Evolutionary conservation across 352 stramenopile genomes (phyloP), one percentile per base, ranked within the genome.

Genomic region (Globisporangium middletonii): DNA sequence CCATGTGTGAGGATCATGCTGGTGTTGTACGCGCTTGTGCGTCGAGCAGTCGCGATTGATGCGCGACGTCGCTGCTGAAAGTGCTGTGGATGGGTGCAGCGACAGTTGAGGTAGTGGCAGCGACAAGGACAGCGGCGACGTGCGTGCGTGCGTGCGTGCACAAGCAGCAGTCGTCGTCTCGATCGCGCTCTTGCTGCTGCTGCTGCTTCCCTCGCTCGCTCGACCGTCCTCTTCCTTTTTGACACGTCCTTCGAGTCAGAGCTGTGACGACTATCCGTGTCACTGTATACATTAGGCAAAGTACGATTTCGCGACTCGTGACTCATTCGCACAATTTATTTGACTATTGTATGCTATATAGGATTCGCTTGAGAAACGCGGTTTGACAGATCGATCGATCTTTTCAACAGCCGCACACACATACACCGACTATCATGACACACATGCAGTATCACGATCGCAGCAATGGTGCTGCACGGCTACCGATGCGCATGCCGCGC

Each of bases 1-100:
- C 82, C 79, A 43, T 73, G 81, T 52, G 78, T 81, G 57, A 89
- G 67, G 41, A 86, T 38, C 75, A 90, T 87, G 13, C 28, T 70
- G 23, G 23, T 23, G 23, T 12, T 38, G 33, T 38, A 38, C 33
- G 33, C 33, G 9, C 33, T 38, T 38, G 33, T 2, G 33, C 33
- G 33, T 38, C 33, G 4, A 38, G 33, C 5, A 38, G 33, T 12
- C 9, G 33, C 4, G 4, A n/a, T 23, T 11, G 33, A 37, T 30
- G 45, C 45, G 38, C 27, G 51, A 42, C 16, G 11, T 1, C 26
- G 41, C 27, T 19, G 26, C 15, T 7, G 4, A 18, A 45, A 38
- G 33, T 38, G 7, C 33, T 23, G 30, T 8, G 30, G 12, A 9
- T 38, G 7, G 9, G 30, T 35, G 30, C 8, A 8, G 4, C 8